Evolutionary conservation across 495 filamentous ascomycete genomes (phyloP), one percentile per base, ranked within the genome.

Genomic region (Aspergillus heteromorphus): DNA sequence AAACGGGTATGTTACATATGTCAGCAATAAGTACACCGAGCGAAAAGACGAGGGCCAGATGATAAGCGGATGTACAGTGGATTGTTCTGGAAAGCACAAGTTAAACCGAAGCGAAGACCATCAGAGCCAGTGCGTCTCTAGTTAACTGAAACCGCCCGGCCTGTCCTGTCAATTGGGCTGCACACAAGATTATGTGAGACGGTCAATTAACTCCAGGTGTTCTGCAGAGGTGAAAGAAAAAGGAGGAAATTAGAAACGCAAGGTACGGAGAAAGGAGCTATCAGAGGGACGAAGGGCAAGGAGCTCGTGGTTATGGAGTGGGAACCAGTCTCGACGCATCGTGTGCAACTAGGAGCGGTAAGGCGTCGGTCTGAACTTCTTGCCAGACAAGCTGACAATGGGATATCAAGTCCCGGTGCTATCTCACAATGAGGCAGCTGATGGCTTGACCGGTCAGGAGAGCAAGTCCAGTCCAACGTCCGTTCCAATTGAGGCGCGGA

Each of bases 271-370:
- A 57, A 50, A 41, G 43, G 55, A 52, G 49, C 21, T 55, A 19
- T 45, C 47, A 53, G 17, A 45, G 51, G 30, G 43, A 51, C 50
- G 47, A 54, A 56, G 49, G 51, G 47, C 45, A 57, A 48, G 42
- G 49, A 63, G 54, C 53, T 66, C 53, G 66, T 57, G 62, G 50
- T 56, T 57, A 53, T 54, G 42, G 40, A 54, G 42, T 42, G 56
- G 52, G 29, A 54, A 55, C 50, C 45, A 59, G 54, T 55, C 49
- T 62, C 43, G 62, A 66, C 63, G 65, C 73, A 75, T 75, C 47
- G 66, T 75, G 72, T 58, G 67, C 55, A 45, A 60, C 53, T 54
- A 23, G 41, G 42, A 40, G 56, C 55, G 52, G 50, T 53, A 62
- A 60, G 62, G 56, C 61, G 52, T 51, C 51, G 19, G 43, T 61